Percentiles rank a stretch among this genome's conserved stretches.
These are phyloP conservation scores for Globisporangium cylindrosporum DNA, from an alignment of 352 stramenopile genomes.

Conservation along the genomic window DNA sequence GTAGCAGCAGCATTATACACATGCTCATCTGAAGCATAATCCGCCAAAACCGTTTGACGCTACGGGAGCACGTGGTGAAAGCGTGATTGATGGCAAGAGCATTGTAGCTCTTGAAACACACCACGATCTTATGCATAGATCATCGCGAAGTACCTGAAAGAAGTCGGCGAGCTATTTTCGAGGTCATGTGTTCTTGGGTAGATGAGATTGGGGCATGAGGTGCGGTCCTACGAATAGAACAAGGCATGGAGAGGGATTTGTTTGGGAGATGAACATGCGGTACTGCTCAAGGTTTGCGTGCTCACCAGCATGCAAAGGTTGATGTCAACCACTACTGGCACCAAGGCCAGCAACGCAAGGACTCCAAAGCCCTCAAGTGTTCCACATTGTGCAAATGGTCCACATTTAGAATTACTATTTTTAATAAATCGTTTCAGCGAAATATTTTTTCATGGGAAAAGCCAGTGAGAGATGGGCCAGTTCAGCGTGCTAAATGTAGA, in stretches of 20 bases:
- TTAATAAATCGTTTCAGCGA: not conserved
- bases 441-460: not conserved
- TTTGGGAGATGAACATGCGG: not conserved
- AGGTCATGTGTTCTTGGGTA: not conserved
- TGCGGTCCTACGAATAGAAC: not conserved
- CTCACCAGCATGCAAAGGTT: not conserved
- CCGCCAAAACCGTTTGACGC: not conserved
- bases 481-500: not conserved
- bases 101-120: not conserved
- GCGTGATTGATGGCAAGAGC: not conserved
- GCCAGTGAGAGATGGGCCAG: not conserved
- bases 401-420: not conserved
- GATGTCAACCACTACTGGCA: not conserved
- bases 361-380: not conserved
- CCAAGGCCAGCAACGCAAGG: not conserved
- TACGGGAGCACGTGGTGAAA: not conserved
- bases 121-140: not conserved
- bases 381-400: not conserved
- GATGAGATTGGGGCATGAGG: not conserved
- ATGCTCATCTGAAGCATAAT: not conserved
- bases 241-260: not conserved
- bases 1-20: not conserved
- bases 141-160: too few relatives aligned
- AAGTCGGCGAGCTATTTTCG: not conserved
- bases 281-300: not conserved